Evolutionary conservation across 768 basidiomycete species (phyloP), one percentile per base, ranked within the genome.

Genomic region (Termitomyces sp.): DNA sequence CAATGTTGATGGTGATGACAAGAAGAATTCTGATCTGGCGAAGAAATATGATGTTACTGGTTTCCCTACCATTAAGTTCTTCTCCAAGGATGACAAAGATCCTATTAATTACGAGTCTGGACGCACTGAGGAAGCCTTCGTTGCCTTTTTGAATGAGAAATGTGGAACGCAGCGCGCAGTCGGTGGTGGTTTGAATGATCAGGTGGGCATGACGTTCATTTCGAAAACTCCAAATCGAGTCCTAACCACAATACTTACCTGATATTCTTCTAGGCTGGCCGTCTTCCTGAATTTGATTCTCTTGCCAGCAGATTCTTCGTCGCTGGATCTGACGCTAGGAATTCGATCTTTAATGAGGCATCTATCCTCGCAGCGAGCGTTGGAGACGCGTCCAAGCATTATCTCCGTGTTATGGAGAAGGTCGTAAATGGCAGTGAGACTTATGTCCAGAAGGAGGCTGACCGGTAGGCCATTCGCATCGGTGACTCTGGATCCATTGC

Each of bases 11-110:
- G 94, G 89, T 22, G 94, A 98, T 69, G 89, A 90, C 39, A 79
- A 85, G 59, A 78, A 78, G 69, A 96, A 97, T 79, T 80, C 81
- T 63, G 81, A 79, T 22, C 71, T 97, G 53, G 85, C 87, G 9
- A 61, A 68, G 37, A 82, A 84, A 68, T 94, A 94, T 66, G 89
- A 78, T 5, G 82, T 99, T 56, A 65, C 71, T 20, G 83, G 87
- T 58, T 99, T 85, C 84, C 97, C 97, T 0, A 98, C 95, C 20
- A 84, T 99, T 78, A 95, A 93, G 71, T 95, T 95, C 79, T 97
- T 94, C 85, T 80, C 90, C 61, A 87, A 86, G 63, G 84, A 79
- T 61, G 77, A 78, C 64, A 85, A 84, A 58, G 73, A 68, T 58
- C 80, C 83, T 12, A 75, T 86, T 49, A 74, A 72, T 29, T 99